Percentiles rank a stretch among this genome's conserved stretches.
phyloP scores from a whole-genome alignment of 495 filamentous ascomycete species.

The Lophium mytilinum region DNA sequence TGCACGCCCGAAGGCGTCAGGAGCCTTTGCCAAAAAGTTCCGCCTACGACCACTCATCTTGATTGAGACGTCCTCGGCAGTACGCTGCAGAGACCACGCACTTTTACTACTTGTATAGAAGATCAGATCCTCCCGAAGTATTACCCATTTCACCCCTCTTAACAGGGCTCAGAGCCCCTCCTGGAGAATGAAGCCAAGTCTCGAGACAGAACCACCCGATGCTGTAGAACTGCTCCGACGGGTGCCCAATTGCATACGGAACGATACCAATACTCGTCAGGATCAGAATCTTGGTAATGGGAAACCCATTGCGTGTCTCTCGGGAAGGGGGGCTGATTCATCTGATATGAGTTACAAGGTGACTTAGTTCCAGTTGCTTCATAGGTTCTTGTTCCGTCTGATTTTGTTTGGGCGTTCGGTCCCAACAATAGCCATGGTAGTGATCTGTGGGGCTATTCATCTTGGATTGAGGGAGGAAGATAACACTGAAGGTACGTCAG shows the following conservation, averaged over 20 bases:
- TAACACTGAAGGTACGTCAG: no score
- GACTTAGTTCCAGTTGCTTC: no score
- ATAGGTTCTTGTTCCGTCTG: no score
- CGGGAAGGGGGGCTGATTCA: no score
- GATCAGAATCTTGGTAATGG: conserved; percentile 20
- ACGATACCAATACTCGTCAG: conserved; percentile 22
- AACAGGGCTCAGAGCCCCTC: conserved; percentile 3
- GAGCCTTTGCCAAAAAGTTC: not conserved
- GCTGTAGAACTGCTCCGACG: no score
- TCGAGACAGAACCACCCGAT: conserved; percentile 17
- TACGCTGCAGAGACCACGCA: not conserved
- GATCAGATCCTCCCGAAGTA: conserved; percentile 19
- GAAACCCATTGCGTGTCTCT: not conserved
- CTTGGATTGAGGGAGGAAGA: no score
- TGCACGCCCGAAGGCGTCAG: conserved; percentile 5
- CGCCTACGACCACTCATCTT: conserved; percentile 11
- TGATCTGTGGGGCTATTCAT: no score
- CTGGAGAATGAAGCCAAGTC: conserved; percentile 20
- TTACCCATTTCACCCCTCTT: conserved; percentile 18
- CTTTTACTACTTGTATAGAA: no score
- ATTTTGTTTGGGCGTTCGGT: no score
- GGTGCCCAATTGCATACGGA: conserved; percentile 19
- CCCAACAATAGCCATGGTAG: no score
- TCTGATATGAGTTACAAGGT: no score
- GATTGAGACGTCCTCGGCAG: not conserved